Evolutionary conservation across 2,329 filamentous ascomycete genomes (phyloP).

Genomic region (Fusarium sp.): DNA sequence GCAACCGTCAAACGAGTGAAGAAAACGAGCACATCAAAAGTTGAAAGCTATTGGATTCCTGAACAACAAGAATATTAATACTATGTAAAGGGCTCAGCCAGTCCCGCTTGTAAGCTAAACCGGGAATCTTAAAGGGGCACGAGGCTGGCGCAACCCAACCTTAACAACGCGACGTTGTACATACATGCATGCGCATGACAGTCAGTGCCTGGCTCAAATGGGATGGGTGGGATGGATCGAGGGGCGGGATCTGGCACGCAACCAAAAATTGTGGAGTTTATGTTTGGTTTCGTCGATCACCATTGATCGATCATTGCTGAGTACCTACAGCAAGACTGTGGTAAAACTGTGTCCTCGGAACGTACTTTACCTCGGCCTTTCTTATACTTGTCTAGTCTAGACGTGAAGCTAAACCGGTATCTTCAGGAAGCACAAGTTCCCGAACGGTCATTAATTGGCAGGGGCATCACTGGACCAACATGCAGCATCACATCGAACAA

Average conservation of each 20-base stretch:
- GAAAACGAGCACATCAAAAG: conserved; percentile 8
- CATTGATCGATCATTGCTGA: background rate
- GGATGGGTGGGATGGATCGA: conserved; percentile 13
- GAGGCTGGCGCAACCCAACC: conserved; percentile 19
- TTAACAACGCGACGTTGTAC: background rate
- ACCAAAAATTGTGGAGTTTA: conserved; percentile 37
- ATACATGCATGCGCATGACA: background rate
- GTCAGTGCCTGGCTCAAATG: background rate
- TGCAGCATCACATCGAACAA: background rate
- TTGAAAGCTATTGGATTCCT: background rate
- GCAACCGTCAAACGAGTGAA: background rate
- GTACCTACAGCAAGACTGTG: background rate
- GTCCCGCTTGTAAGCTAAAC: conserved; percentile 22
- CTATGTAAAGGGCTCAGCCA: background rate
- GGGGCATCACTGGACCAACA: background rate
- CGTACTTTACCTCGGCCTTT: background rate
- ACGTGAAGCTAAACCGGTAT: background rate
- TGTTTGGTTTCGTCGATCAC: conserved; percentile 37
- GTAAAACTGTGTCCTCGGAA: background rate
- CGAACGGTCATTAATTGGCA: background rate
- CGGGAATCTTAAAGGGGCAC: conserved; percentile 21
- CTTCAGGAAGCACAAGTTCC: background rate
- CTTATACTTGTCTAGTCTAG: background rate
- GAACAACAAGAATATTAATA: background rate
- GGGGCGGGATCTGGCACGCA: conserved; percentile 31